Base-by-base conservation (phyloP, 2,329 filamentous ascomycete species). In the Sporothrix phasma region DNA sequence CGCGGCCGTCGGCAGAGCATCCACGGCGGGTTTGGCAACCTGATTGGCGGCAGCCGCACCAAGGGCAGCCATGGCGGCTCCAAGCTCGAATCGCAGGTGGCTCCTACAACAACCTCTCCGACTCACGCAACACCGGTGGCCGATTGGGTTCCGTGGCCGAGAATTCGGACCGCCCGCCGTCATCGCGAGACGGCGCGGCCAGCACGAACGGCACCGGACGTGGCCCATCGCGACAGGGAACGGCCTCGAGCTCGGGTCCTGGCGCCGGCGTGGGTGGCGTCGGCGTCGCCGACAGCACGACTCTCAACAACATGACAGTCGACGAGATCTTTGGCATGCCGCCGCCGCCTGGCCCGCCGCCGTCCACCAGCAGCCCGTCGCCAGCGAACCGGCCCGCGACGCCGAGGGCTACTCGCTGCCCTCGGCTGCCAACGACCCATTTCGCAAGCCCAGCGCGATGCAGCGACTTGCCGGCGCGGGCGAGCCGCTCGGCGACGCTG, bases 351-450 rank as follows among this genome's bases (percentile, higher is more conserved):
- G 80, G 80, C 0, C 78, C 81, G 24, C 80, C 83, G 1, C 78
- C 80, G 2, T 76, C 77, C 79, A 80, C 53, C 74, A 74, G 63
- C 73, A 73, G 61, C 72, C 75, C 19, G 11, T 62, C 1, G 39
- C 45, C 3, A n/a, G 26, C 15, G 72, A 77, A 64, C 72, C 80
- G 63, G 75, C 76, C 22, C 89, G 85, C 72, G 90, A 94, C 71
- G 77, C 84, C 0, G 90, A 95, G 68, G 90, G 90, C 6, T 94
- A 87, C 71, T 88, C 82, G 3, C 82, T 93, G n/a, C 89, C 88
- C 0, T 80, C 84, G 0, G 78, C 83, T 1, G 79, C 80, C 69
- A 80, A 86, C 69, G 79, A 87, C 72, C 80, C 3, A 88, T 93
- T 65, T 88, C 89, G 0, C 84, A 88, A 72, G 89, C 89, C 7